Evolutionary conservation across 768 basidiomycete species (phyloP).

Genomic region (Calocera cornea): DNA sequence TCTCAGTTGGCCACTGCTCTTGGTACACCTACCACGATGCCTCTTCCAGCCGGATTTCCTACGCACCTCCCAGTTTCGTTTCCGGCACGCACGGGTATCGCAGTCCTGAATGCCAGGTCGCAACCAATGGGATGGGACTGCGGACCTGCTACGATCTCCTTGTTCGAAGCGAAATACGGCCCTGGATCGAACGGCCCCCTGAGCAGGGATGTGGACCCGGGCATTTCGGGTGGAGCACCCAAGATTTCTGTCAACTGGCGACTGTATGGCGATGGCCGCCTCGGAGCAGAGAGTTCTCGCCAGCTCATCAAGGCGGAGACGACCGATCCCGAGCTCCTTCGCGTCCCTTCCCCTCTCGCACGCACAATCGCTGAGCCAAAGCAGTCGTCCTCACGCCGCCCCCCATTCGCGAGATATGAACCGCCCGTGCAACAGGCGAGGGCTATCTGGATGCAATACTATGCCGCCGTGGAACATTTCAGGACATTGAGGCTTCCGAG

Average conservation of each 20-base stretch:
- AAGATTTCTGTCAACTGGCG: background rate
- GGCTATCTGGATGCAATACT: background rate
- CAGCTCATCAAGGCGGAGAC: background rate
- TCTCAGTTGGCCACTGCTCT: background rate
- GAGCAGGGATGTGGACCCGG: background rate
- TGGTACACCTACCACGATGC: background rate
- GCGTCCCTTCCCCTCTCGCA: background rate
- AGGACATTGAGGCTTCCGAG: background rate
- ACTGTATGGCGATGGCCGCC: background rate
- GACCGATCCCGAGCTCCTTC: background rate
- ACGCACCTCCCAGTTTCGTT: background rate
- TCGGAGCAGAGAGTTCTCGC: background rate
- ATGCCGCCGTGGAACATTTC: background rate
- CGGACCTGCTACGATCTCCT: background rate
- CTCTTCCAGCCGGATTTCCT: background rate
- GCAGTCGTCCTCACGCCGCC: background rate
- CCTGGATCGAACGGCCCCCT: background rate
- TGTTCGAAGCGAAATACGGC: background rate
- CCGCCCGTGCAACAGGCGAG: background rate
- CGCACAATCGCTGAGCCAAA: background rate
- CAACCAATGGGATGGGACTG: background rate
- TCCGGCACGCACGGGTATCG: background rate
- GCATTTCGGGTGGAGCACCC: background rate
- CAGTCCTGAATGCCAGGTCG: background rate
- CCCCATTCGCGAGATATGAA: background rate